Evolutionary conservation across 371 early-diverging fungal genomes (phyloP), one percentile per base, ranked within the genome.

Genomic region (Mortierella sp.): DNA sequence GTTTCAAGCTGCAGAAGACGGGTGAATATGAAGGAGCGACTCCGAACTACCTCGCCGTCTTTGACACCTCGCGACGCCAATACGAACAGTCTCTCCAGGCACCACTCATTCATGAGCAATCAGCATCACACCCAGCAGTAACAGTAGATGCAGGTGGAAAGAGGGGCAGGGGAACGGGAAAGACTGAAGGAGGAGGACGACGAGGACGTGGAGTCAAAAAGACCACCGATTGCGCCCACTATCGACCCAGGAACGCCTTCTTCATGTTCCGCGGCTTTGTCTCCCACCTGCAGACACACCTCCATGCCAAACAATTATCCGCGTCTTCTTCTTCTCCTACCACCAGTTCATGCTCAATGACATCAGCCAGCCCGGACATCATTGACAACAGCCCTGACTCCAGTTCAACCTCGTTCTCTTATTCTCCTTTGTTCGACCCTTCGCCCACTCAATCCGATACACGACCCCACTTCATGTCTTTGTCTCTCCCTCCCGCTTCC

Each of bases 251-350:
- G 34, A 80, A 80, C 39, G 76, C 73, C 14, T 80, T 76, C 37
- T 73, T 80, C 50, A 76, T 80, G 67, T 80, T 76, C 26, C 80
- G 80, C 16, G 80, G 76, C 22, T 73, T 76, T 63, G 73, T 73
- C 41, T 73, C 76, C 29, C 75, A 72, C 10, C 37, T 80, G 24
- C 74, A 79, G 44, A 67, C 48, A 14, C n/a, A 58, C 44, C 9
- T 47, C 7, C 48, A 10, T 26, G 37, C 64, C 52, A 48, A 64
- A 43, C 31, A 29, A 41, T 31, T 26, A 47, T 16, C 48, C 16
- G 40, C 19, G 14, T 55, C 68, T 2, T 13, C 58, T 16, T 22
- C 37, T 24, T 14, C 41, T 41, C 29, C 31, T 66, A 34, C 52
- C 52, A 24, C 24, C 13, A n/a, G n/a, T n/a, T 22, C 61, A 58